These are phyloP conservation scores for Microcera coccophila DNA, from an alignment of 2,329 filamentous ascomycete species.

Conservation along the genomic window DNA sequence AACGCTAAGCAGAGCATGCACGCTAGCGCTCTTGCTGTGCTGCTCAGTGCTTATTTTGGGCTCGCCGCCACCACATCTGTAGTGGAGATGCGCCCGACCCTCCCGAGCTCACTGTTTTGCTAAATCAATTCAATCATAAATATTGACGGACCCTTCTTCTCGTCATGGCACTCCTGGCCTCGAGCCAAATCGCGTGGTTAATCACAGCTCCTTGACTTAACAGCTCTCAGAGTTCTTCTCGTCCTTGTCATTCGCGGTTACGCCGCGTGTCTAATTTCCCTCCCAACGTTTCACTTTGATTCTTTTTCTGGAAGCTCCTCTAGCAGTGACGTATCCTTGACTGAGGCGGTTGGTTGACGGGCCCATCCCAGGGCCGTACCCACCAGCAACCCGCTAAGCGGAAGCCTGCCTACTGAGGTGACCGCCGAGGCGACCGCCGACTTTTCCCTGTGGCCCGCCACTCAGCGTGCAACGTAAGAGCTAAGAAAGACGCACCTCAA, in stretches of 20 bases:
- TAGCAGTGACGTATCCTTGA: not conserved
- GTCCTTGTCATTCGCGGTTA: too few relatives aligned
- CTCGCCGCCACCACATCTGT: not conserved
- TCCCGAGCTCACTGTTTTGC: not conserved
- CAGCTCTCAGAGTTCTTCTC: too few relatives aligned
- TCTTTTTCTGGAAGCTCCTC: not conserved
- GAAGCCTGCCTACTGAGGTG: not conserved
- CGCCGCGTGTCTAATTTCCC: not conserved
- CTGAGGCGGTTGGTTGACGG: slow-evolving; percentile 4
- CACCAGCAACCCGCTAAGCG: slow-evolving; percentile 5
- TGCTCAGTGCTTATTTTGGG: not conserved
- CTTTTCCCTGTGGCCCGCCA: too few relatives aligned
- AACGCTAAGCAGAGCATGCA: too few relatives aligned
- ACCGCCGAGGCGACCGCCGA: too few relatives aligned
- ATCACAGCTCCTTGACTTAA: too few relatives aligned
- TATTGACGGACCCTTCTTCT: too few relatives aligned
- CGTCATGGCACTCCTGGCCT: too few relatives aligned
- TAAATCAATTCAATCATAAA: too few relatives aligned
- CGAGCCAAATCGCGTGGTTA: too few relatives aligned
- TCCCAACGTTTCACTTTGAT: not conserved
- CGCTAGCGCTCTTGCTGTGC: not conserved
- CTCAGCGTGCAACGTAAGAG: slow-evolving; percentile 4
- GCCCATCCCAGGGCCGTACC: slow-evolving; percentile 9
- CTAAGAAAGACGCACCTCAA: not conserved
- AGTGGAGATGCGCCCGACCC: not conserved